Conservation (phyloP, 2,329 filamentous ascomycete genomes). For the Aspergillus sp. region DNA sequence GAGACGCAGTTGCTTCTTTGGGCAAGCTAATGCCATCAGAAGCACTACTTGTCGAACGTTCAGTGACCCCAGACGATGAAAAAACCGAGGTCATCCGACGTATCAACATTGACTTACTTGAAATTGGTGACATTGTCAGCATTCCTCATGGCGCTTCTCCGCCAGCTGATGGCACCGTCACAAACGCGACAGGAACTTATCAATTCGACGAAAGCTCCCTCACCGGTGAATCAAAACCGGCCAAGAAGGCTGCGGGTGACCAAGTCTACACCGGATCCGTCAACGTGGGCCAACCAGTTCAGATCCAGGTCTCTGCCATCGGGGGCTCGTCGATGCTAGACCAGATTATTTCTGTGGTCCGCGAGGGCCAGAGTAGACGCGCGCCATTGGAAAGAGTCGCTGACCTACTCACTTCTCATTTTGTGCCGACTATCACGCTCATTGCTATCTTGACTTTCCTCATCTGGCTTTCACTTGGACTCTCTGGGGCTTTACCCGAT, state of each 20-base stretch:
- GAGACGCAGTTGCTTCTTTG: conserved; percentile 74
- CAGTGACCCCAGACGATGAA: conserved; percentile 1
- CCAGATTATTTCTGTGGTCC: conserved; percentile 43
- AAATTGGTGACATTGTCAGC: conserved; percentile 66
- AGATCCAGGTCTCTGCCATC: conserved; percentile 37
- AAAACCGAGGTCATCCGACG: conserved; percentile 26
- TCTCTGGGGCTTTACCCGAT: conserved; percentile 36
- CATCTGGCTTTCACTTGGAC: conserved; percentile 41
- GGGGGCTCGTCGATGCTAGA: conserved; percentile 46
- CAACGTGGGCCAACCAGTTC: conserved; percentile 41
- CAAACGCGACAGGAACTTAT: conserved; percentile 48
- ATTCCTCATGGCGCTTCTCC: conserved; percentile 76
- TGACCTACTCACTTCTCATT: conserved; percentile 43
- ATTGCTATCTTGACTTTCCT: conserved; percentile 43
- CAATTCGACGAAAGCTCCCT: conserved; percentile 85
- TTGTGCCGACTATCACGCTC: conserved; percentile 44
- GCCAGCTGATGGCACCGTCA: conserved; percentile 67
- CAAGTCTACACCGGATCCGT: conserved; percentile 42
- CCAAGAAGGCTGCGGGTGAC: conserved; percentile 37
- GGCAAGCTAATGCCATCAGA: conserved; percentile 71
- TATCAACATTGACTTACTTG: conserved; percentile 61
- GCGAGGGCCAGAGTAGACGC: conserved; percentile 44
- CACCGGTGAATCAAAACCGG: conserved; percentile 52
- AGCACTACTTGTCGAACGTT: conserved; percentile 56
- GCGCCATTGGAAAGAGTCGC: conserved; percentile 44